Evolutionary conservation across 2,329 filamentous ascomycete genomes (phyloP).

Genomic region (Ascochyta viciae-villosae): DNA sequence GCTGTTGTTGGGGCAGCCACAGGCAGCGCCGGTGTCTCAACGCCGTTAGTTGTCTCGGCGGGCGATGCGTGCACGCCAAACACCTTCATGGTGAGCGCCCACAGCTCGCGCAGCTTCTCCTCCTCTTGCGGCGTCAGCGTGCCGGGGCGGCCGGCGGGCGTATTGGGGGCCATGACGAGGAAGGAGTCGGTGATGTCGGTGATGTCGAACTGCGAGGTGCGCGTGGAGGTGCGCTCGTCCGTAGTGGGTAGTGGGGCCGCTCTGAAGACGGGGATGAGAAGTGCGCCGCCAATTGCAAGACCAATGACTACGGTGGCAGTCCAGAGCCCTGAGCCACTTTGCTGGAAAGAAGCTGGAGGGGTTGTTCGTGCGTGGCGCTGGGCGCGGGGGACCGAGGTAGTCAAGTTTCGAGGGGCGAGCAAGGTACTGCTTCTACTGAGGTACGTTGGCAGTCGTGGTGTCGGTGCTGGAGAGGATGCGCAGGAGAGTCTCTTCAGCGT

Average conservation of each 20-base stretch:
- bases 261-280: slow-evolving; percentile 35
- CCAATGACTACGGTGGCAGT: slow-evolving; percentile 38
- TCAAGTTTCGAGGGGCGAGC: slow-evolving; percentile 22
- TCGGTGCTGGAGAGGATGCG: slow-evolving; percentile 4
- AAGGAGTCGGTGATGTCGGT: slow-evolving; percentile 38
- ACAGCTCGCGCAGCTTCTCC: slow-evolving; percentile 85
- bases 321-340: slow-evolving; percentile 38
- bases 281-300: slow-evolving; percentile 43
- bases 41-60: slow-evolving; percentile 41
- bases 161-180: slow-evolving; percentile 51
- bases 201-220: slow-evolving; percentile 21
- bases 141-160: slow-evolving; percentile 75
- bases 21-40: slow-evolving; percentile 22
- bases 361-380: slow-evolving; percentile 15
- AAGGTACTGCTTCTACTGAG: slow-evolving; percentile 20
- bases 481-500: slow-evolving; percentile 15
- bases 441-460: slow-evolving; percentile 14
- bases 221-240: slow-evolving; percentile 11
- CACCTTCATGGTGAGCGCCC: slow-evolving; percentile 77
- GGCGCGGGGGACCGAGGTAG: slow-evolving; percentile 10
- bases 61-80: slow-evolving; percentile 61
- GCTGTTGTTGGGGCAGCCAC: slow-evolving; percentile 7
- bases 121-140: slow-evolving; percentile 92
- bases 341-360: slow-evolving; percentile 1
- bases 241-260: slow-evolving; percentile 11